A percentile compares a stretch with the other conserved stretches of the same genome.
phyloP scores from a whole-genome alignment of 345 rosid genomes.

The Euclidium syriacum region DNA sequence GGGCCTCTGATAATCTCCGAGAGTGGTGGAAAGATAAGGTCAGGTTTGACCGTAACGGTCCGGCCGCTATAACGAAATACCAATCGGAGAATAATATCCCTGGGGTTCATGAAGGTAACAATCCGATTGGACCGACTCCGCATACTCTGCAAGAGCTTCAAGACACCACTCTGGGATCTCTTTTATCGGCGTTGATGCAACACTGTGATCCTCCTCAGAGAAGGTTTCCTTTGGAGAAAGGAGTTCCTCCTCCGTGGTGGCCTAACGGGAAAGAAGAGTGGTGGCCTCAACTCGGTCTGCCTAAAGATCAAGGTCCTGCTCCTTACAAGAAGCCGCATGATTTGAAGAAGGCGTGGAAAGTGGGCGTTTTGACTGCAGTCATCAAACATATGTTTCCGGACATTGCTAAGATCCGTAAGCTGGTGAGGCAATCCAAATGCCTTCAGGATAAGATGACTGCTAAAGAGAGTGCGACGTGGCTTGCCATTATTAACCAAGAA shows the following conservation, averaged over 20 bases:
- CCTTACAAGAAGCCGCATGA: conserved; percentile 99
- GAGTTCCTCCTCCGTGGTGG: conserved; percentile 98
- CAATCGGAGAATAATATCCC: conserved; percentile 69
- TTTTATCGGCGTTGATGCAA: conserved; percentile 93
- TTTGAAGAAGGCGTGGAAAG: conserved; percentile 97
- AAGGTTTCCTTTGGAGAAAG: conserved; percentile 81
- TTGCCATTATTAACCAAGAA: conserved; percentile 77
- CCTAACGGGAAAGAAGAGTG: conserved; percentile 87
- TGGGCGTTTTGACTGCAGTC: conserved; percentile 93
- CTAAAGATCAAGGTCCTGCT: conserved; percentile 64
- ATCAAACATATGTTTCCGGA: conserved; percentile 98
- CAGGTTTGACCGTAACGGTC: conserved; percentile 94
- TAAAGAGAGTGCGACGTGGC: conserved; percentile 98
- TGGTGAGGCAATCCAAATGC: conserved; percentile 88
- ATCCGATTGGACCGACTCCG: conserved; percentile 52
- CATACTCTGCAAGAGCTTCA: conserved; percentile 82
- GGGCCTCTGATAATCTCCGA: conserved; percentile 86
- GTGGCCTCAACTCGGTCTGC: conserved; percentile 79
- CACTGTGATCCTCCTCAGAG: conserved; percentile 98
- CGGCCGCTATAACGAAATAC: conserved; percentile 79
- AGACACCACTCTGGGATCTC: conserved; percentile 94
- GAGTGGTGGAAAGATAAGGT: conserved; percentile 99
- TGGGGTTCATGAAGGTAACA: conserved; percentile 46
- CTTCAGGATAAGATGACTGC: conserved; percentile 99
- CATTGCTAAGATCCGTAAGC: conserved; percentile 87